Percentiles rank a stretch among this genome's conserved stretches.
Conservation (phyloP, 2,329 filamentous ascomycete genomes). For the Hortaea werneckii region DNA sequence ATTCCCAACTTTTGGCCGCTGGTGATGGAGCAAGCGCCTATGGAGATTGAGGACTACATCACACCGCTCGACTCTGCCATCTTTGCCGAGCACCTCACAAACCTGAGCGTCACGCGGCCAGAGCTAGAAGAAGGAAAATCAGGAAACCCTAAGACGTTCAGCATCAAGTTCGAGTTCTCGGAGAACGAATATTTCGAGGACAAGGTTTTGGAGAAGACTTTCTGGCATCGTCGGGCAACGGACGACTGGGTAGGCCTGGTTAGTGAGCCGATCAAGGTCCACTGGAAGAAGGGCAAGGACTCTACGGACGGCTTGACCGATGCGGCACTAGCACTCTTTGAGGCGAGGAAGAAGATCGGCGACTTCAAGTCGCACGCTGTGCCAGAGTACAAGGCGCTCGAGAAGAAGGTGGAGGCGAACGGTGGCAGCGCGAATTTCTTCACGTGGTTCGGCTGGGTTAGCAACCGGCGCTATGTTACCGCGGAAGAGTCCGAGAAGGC, state of each 20-base stretch:
- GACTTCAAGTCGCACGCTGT: conserved; percentile 36
- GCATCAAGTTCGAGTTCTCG: conserved; percentile 66
- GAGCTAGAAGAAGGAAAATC: conserved; percentile 49
- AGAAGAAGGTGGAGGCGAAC: conserved; percentile 40
- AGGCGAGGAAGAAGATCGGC: conserved; percentile 47
- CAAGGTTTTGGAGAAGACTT: conserved; percentile 74
- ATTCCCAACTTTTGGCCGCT: conserved; percentile 93
- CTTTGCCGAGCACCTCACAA: conserved; percentile 57
- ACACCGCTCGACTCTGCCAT: conserved; percentile 68
- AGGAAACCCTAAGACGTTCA: conserved; percentile 72
- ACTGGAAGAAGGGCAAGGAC: conserved; percentile 71
- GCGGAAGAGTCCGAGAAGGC: conserved; percentile 61
- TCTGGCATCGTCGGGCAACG: conserved; percentile 66
- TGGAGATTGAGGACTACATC: conserved; percentile 80
- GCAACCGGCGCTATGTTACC: conserved; percentile 54
- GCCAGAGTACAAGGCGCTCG: conserved; percentile 45
- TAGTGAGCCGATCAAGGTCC: conserved; percentile 77
- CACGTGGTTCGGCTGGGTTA: conserved; percentile 70
- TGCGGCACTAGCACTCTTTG: conserved; percentile 59
- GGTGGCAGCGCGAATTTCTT: conserved; percentile 62
- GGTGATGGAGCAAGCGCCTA: conserved; percentile 77
- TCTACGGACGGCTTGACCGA: conserved; percentile 70
- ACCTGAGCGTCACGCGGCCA: conserved; percentile 66
- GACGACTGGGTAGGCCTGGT: conserved; percentile 68
- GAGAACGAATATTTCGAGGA: conserved; percentile 78